phyloP scores from a whole-genome alignment of 495 filamentous ascomycete genomes.

The Lophiotrema nucula region DNA sequence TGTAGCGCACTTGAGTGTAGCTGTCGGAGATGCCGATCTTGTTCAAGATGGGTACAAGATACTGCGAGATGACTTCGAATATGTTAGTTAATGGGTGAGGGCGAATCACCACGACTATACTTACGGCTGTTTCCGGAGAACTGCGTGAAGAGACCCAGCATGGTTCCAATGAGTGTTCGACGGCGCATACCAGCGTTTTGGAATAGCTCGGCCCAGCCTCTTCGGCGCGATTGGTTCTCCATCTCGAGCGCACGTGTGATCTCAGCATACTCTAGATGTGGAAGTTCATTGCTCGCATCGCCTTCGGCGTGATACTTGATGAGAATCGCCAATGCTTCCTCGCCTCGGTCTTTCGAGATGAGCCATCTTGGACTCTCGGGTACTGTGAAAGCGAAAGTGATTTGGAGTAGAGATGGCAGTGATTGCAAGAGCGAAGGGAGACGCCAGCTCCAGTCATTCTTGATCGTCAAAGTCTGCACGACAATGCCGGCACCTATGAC shows the following conservation, averaged over 20 bases:
- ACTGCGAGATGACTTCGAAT: conserved; percentile 21
- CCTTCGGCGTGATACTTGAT: conserved; percentile 62
- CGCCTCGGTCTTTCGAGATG: conserved; percentile 18
- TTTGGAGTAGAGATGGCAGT: conserved; percentile 46
- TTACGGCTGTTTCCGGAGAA: conserved; percentile 18
- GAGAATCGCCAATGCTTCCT: conserved; percentile 26
- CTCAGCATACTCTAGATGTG: conserved; percentile 57
- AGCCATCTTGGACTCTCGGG: conserved; percentile 29
- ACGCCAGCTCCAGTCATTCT: conserved; percentile 62
- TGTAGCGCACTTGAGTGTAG: conserved; percentile 52
- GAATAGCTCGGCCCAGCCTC: conserved; percentile 53
- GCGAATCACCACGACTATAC: too few relatives aligned
- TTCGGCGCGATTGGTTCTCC: conserved; percentile 54
- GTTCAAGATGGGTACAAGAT: conserved; percentile 41
- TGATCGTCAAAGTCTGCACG: conserved; percentile 55
- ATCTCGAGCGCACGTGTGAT: conserved; percentile 58
- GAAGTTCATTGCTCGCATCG: conserved; percentile 51
- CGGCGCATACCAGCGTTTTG: conserved; percentile 16
- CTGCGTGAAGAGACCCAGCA: conserved; percentile 16
- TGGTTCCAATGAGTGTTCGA: conserved; percentile 1
- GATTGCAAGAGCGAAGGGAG: conserved; percentile 59
- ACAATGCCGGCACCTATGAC: conserved; percentile 58
- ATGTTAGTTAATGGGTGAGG: too few relatives aligned
- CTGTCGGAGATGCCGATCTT: conserved; percentile 53
- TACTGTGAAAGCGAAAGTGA: conserved; percentile 9